Percentiles rank a stretch among this genome's conserved stretches.
phyloP scores from a whole-genome alignment of 371 early-diverging fungal species.

The Syncephalis plumigaleata region DNA sequence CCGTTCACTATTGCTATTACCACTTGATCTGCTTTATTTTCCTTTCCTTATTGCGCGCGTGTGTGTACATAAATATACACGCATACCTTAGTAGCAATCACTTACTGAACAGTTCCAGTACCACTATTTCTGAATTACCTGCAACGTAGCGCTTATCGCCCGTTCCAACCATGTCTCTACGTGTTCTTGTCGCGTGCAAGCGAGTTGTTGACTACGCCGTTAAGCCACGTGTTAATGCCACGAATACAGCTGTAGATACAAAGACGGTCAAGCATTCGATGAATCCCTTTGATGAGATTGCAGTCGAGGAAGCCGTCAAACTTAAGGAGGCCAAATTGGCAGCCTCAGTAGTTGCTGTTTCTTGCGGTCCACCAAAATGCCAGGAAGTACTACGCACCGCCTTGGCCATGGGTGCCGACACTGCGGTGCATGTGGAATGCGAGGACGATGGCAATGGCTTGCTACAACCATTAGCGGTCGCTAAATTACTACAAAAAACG shows the following conservation, averaged over 20 bases:
- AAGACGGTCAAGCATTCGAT: conserved; percentile 91
- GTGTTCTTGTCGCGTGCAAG: conserved; percentile 49
- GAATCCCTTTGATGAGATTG: conserved; percentile 99
- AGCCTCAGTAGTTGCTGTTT: conserved; percentile 71
- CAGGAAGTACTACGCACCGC: conserved; percentile 92
- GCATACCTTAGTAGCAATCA: no score
- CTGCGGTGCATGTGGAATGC: conserved; percentile 86
- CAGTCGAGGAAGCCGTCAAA: conserved; percentile 88
- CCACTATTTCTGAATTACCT: no score
- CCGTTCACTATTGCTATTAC: no score
- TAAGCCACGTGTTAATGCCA: conserved; percentile 88
- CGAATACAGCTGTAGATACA: conserved; percentile 82
- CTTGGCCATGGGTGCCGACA: conserved; percentile 97
- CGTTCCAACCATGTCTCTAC: neutral
- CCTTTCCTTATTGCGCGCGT: no score
- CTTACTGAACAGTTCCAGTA: no score
- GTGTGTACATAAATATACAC: no score
- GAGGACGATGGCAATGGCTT: conserved; percentile 30
- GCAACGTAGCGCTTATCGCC: no score
- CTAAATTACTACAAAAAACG: conserved; percentile 78
- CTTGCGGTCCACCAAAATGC: conserved; percentile 77
- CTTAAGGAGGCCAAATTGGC: conserved; percentile 69
- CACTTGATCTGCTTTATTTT: no score
- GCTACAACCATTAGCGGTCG: conserved; percentile 73
- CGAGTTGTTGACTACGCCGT: conserved; percentile 96